phyloP scores from a whole-genome alignment of 495 filamentous ascomycete species.

The Aspergillus carlsbadensis region DNA sequence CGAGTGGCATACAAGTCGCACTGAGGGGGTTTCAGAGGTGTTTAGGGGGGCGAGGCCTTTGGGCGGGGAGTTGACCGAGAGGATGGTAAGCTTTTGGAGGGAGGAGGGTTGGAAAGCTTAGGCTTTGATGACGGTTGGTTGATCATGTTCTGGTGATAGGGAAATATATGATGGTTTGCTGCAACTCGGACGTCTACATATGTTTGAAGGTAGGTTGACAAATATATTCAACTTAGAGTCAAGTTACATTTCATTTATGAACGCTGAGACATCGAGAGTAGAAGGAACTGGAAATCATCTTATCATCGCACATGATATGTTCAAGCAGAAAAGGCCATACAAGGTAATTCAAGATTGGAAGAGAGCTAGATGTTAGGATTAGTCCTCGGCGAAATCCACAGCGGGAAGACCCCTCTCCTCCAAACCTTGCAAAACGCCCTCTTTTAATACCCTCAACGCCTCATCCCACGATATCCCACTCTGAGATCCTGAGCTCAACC shows the following conservation, averaged over 20 bases:
- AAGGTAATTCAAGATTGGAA: background rate
- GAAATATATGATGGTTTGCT: too few species aligned
- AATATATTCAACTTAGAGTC: too few species aligned
- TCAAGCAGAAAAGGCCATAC: background rate
- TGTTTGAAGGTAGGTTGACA: too few species aligned
- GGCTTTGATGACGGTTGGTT: too few species aligned
- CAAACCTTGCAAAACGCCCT: slow-evolving; percentile 59
- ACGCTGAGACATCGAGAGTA: too few species aligned
- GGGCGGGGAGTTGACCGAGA: slow-evolving; percentile 6
- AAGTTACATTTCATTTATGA: too few species aligned
- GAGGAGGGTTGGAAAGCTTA: slow-evolving; percentile 1
- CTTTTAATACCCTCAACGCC: slow-evolving; percentile 55
- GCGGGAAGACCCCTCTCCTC: slow-evolving; percentile 60
- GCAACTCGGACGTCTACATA: too few species aligned
- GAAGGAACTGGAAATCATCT: background rate
- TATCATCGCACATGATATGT: background rate
- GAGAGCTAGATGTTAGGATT: background rate
- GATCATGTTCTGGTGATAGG: too few species aligned
- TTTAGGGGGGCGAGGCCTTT: slow-evolving; percentile 9
- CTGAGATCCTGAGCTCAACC: background rate
- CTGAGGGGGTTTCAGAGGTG: slow-evolving; percentile 13
- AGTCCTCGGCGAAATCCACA: slow-evolving; percentile 46
- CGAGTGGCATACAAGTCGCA: slow-evolving; percentile 19
- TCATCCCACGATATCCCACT: slow-evolving; percentile 40
- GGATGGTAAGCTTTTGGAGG: slow-evolving; percentile 19